These are phyloP conservation scores for Brassica hybrid DNA, from an alignment of 441 rosid species.

Conservation along the genomic window DNA sequence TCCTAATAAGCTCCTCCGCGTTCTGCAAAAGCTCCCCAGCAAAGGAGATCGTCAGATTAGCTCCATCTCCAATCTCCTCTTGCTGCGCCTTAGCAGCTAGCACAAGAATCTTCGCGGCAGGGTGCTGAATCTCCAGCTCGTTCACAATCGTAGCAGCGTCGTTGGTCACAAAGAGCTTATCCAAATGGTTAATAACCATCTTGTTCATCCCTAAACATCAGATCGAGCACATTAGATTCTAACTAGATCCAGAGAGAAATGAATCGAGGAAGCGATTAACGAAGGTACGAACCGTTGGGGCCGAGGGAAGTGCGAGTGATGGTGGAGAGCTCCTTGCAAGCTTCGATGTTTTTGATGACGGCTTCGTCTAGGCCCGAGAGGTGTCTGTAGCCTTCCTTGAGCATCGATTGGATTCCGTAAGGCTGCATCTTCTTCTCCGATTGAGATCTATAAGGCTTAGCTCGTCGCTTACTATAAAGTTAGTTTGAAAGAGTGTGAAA, in stretches of 20 bases:
- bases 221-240: no score
- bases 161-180: constrained; percentile 89
- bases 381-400: constrained; percentile 97
- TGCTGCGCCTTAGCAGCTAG: constrained; percentile 96
- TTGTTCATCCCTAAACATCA: constrained; percentile 86
- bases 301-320: constrained; percentile 98
- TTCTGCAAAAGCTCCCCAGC: no score
- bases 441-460: no score
- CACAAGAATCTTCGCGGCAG: constrained; percentile 92
- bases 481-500: no score
- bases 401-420: constrained; percentile 91
- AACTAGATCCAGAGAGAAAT: no score
- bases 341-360: constrained; percentile 91
- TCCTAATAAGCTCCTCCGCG: no score
- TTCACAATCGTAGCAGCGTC: constrained; percentile 96
- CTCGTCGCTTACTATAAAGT: no score
- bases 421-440: constrained; percentile 61
- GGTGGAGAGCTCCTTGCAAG: constrained; percentile 93
- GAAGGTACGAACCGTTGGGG: constrained; percentile 70
- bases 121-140: constrained; percentile 98
- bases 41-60: constrained; percentile 87
- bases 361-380: constrained; percentile 97
- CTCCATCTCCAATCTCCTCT: constrained; percentile 98
- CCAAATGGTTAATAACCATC: constrained; percentile 97
- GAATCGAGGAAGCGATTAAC: not conserved